phyloP scores from a whole-genome alignment of 352 stramenopile genomes.

The Thraustochytrium sp. region DNA sequence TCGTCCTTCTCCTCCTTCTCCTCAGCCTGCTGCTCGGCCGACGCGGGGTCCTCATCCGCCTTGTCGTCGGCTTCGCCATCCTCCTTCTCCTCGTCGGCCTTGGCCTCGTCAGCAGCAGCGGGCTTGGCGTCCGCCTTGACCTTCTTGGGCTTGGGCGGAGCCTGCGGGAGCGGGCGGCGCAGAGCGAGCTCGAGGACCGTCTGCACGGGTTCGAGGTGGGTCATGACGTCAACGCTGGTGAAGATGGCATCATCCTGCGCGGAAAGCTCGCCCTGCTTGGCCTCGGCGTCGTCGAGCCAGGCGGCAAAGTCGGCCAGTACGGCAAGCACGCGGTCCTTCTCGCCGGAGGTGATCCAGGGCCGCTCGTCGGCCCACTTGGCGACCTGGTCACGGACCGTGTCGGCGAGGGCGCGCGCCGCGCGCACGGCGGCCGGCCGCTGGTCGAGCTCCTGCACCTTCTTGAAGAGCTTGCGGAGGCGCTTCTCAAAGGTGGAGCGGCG shows the following conservation, averaged over 20 bases:
- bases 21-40: not conserved
- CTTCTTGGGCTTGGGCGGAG: not conserved
- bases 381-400: not conserved
- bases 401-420: not conserved
- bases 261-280: not conserved
- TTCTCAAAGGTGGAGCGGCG: not conserved
- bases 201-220: constrained; percentile 4
- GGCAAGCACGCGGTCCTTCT: not conserved
- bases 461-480: constrained; percentile 14
- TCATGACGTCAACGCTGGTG: not conserved
- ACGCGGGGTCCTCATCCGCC: not conserved
- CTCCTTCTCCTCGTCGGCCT: not conserved
- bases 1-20: not conserved
- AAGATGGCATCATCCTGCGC: not conserved
- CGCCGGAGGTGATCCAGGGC: constrained; percentile 1
- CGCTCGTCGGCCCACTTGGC: not conserved
- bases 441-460: not conserved
- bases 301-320: not conserved
- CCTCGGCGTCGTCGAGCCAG: not conserved
- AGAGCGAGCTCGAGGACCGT: constrained; percentile 21
- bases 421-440: constrained; percentile 15
- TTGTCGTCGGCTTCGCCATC: not conserved
- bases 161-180: not conserved
- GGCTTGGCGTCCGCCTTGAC: not conserved
- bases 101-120: not conserved